phyloP scores from a whole-genome alignment of 1,284 basidiomycete genomes.

The Anthracocystis panici-leucophaei region DNA sequence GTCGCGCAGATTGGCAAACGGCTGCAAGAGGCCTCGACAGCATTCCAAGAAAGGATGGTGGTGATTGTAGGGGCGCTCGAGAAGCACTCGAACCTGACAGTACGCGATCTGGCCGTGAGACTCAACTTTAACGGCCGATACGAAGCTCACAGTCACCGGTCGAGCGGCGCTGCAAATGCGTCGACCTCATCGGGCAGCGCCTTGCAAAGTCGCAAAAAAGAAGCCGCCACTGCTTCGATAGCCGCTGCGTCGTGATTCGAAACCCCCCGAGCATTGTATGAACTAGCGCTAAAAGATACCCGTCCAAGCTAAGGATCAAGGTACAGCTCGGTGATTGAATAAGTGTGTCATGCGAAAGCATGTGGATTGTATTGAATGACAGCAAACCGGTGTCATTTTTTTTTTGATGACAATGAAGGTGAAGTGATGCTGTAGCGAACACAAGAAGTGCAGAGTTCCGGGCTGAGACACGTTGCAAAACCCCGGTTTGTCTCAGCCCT shows the following conservation, averaged over 20 bases:
- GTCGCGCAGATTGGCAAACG: conserved; percentile 38
- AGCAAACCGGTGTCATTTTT: no score
- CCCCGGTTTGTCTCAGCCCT: conserved; percentile 3
- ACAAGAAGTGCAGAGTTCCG: not conserved
- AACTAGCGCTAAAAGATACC: not conserved
- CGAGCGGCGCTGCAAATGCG: conserved; percentile 10
- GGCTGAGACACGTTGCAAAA: not conserved
- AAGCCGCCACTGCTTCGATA: conserved; percentile 12
- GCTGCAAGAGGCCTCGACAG: conserved; percentile 37
- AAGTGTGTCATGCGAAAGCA: no score
- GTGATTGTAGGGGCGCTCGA: conserved; percentile 60
- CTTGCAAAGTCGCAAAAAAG: conserved; percentile 19
- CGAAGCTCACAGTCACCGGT: conserved; percentile 29
- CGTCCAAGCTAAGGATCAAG: not conserved
- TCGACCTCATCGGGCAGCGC: conserved; percentile 12
- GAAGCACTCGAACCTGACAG: conserved; percentile 65
- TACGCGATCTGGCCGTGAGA: conserved; percentile 55
- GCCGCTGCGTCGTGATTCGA: conserved; percentile 22
- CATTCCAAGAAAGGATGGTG: conserved; percentile 61
- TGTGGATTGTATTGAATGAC: no score
- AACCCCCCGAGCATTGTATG: no score
- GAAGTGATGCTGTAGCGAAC: not conserved
- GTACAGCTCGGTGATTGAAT: no score
- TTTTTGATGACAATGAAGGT: not conserved
- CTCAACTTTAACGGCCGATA: conserved; percentile 66